A percentile compares a stretch with the other conserved stretches of the same genome.
Conservation (phyloP, 2,329 filamentous ascomycete species). For the Fusarium graminum region DNA sequence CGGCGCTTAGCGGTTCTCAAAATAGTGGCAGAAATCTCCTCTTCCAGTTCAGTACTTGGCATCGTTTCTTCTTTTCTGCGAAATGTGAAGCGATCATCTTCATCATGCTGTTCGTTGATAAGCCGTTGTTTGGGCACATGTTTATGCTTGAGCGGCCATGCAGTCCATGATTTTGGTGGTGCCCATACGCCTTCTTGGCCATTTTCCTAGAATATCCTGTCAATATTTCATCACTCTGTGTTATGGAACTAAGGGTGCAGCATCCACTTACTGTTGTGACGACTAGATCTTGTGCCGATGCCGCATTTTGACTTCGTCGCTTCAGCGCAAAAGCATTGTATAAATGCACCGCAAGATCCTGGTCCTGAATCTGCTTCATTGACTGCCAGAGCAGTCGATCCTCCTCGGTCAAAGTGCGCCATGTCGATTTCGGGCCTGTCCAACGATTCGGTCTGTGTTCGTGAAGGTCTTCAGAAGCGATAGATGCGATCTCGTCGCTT, state of each 20-base stretch:
- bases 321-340: conserved; percentile 83
- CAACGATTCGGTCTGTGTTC: conserved; percentile 77
- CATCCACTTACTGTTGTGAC: conserved; percentile 48
- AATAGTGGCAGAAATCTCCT: conserved; percentile 75
- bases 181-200: conserved; percentile 58
- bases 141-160: conserved; percentile 80
- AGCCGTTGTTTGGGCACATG: conserved; percentile 72
- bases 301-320: conserved; percentile 47
- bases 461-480: conserved; percentile 62
- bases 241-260: neutral
- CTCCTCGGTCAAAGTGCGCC: conserved; percentile 71
- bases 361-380: conserved; percentile 71
- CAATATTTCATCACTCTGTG: neutral
- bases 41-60: conserved; percentile 74
- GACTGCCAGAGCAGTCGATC: conserved; percentile 74
- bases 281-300: conserved; percentile 48
- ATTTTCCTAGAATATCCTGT: conserved; percentile 45
- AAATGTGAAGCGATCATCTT: conserved; percentile 65
- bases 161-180: conserved; percentile 77
- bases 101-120: conserved; percentile 59
- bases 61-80: conserved; percentile 58
- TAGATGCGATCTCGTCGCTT: conserved; percentile 61
- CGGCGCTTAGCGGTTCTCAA: conserved; percentile 75
- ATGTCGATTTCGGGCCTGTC: conserved; percentile 74
- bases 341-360: conserved; percentile 80